Evolutionary conservation across 805 yeast genomes (phyloP), one percentile per base, ranked within the genome.

Genomic region (Wickerhamomyces rabaulensis): DNA sequence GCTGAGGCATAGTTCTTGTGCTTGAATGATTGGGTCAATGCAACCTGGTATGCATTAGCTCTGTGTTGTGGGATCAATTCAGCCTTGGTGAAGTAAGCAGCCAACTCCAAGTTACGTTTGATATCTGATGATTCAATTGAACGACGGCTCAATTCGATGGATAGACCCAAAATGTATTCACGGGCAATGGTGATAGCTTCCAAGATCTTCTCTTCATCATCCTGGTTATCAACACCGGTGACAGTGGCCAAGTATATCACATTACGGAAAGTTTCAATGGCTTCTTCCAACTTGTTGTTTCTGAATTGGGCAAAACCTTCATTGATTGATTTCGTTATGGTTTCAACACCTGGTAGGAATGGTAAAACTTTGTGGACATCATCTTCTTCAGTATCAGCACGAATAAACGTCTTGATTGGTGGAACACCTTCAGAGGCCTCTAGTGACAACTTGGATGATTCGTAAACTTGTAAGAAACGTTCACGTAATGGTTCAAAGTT

Each of bases 21-120:
- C 64, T 86, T 87, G 76, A 87, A 90, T 36, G 94, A 80, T 71
- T 88, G 95, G 40, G 86, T 82, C 94, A 92, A 87, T 36, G 99
- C 99, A 47, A 90, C 96, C 65, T 89, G 95, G 58, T 90, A 74
- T 12, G 98, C 96, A 61, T 89, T 84, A 45, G 84, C 79, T 49
- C 85, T 79, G 67, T 94, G 99, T 8, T 85, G 84, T 31, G 87
- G 82, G 53, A 85, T 88, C 56, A 94, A 76, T 53, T 85, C 79
- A 23, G 91, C 84, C 62, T 79, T 82, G 13, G 99, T 89, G 73
- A 94, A 95, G 68, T 92, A 92, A 1, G 98, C 95, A 6, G 99
- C 98, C 55, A 94, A 73, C 67, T 94, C 98, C 61, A 94, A 75
- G 66, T 89, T 91, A 52, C 98, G 85, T 66, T 89, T 85, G 46